phyloP scores from a whole-genome alignment of 257 asterid genomes.

The Plectranthus barbatus region DNA sequence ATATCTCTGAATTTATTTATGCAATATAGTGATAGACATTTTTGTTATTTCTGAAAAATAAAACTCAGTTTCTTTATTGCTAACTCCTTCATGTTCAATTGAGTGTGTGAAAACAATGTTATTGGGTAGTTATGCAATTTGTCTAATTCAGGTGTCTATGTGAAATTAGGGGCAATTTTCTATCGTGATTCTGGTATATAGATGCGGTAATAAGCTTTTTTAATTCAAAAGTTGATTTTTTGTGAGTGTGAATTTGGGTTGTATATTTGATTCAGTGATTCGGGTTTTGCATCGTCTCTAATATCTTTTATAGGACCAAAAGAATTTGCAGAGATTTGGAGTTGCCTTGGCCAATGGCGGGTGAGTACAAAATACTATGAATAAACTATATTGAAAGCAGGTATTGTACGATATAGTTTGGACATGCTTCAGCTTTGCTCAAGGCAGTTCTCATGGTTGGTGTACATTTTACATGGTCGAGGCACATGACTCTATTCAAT shows the following conservation, averaged over 20 bases:
- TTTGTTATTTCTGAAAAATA: neutral
- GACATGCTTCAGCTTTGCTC: neutral
- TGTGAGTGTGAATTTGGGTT: neutral
- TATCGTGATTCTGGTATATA: neutral
- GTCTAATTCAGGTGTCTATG: neutral
- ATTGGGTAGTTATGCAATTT: neutral
- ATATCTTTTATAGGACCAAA: conserved; percentile 45
- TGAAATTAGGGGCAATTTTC: neutral
- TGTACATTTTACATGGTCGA: neutral
- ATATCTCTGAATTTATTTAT: neutral
- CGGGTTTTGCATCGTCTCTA: neutral
- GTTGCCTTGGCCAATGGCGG: conserved; percentile 83
- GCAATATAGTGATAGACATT: neutral
- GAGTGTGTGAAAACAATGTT: neutral
- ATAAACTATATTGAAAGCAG: neutral
- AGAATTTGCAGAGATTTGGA: conserved; percentile 74
- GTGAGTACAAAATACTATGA: conserved; percentile 27
- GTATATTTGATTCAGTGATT: neutral
- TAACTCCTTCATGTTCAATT: neutral
- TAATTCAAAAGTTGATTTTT: neutral
- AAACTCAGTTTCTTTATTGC: neutral
- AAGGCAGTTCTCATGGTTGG: neutral
- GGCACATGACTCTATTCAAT: neutral
- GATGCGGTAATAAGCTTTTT: neutral
- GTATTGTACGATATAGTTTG: conserved; percentile 2